Evolutionary conservation across 345 rosid species (phyloP), one percentile per base, ranked within the genome.

Genomic region (Citrus inodora): DNA sequence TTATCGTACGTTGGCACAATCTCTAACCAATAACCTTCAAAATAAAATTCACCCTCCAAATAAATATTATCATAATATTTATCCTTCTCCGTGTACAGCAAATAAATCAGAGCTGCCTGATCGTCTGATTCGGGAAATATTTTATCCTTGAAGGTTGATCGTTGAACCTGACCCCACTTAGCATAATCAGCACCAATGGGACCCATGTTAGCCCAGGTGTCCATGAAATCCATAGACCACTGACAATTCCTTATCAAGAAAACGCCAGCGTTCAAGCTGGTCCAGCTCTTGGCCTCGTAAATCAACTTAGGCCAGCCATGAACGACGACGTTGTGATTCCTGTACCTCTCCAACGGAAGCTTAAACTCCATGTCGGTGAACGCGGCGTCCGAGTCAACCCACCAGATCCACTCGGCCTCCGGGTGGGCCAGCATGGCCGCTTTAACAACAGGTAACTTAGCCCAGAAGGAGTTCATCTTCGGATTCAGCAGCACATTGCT

Each of bases 321-420:
- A 61, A 96, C 98, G 30, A 96, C 97, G 30, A 96, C 70, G 79
- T 94, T 94, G 70, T 92, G 95, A 58, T 79, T 61, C 73, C 79
- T 83, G 76, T 96, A 96, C 42, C 97, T 87, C 7, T 62, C 83
- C 13, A 89, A 83, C 9, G 98, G 99, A 33, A 92, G 89, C 67
- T 85, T 83, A 65, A 84, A 96, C 79, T 96, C 99, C 99, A 96
- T 94, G 85, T 95, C 99, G 64, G 98, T 90, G 89, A 95, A 84
- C 67, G 87, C 46, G 21, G 99, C 99, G 77, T 96, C 99, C 75
- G 99, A 92, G 83, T 96, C 99, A 19, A 93, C 96, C 99, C 99
- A 95, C 99, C 99, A 95, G 92, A 95, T 92, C 99, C 99, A 95
- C 82, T 93, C 98, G 21, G 94, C 94, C 78, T 95, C 99, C 55